A percentile compares a stretch with the other conserved stretches of the same genome.
phyloP scores from a whole-genome alignment of 179 eudicot genomes.

The Kewa caespitosa region DNA sequence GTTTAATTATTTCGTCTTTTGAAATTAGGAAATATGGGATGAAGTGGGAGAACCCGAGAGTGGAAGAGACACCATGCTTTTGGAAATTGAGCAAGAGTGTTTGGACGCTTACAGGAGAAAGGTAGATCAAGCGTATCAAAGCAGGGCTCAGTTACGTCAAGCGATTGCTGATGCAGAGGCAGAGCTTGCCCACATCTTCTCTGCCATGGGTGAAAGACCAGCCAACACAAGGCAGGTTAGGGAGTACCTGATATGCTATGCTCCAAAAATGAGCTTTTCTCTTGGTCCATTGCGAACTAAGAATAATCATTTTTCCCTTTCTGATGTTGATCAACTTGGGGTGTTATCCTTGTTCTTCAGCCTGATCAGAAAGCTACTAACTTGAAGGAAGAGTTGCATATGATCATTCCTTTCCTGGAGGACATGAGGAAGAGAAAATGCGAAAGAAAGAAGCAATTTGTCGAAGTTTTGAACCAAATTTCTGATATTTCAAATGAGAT shows the following conservation, averaged over 20 bases:
- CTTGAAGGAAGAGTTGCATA: conserved; percentile 55
- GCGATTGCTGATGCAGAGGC: conserved; percentile 69
- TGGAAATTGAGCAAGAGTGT: conserved; percentile 73
- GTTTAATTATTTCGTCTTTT: background rate
- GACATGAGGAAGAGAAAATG: conserved; percentile 55
- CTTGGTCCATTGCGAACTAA: background rate
- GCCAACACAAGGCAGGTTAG: conserved; percentile 49
- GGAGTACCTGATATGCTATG: background rate
- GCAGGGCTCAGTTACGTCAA: conserved; percentile 59
- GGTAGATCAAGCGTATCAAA: conserved; percentile 67
- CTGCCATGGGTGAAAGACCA: conserved; percentile 63
- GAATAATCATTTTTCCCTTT: no score
- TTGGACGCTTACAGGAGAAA: conserved; percentile 62
- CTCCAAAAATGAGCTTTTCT: background rate
- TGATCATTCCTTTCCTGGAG: conserved; percentile 47
- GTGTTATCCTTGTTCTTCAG: conserved; percentile 21
- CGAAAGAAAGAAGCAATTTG: conserved; percentile 52
- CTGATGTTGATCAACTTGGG: background rate
- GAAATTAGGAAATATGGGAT: conserved; percentile 72
- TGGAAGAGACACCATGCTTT: conserved; percentile 59
- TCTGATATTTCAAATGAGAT: conserved; percentile 54
- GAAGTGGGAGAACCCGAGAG: conserved; percentile 71
- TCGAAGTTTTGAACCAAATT: conserved; percentile 55
- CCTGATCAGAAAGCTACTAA: conserved; percentile 40
- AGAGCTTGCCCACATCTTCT: conserved; percentile 62